Evolutionary conservation across 495 filamentous ascomycete species (phyloP).

Genomic region (Penicillium arizonense): DNA sequence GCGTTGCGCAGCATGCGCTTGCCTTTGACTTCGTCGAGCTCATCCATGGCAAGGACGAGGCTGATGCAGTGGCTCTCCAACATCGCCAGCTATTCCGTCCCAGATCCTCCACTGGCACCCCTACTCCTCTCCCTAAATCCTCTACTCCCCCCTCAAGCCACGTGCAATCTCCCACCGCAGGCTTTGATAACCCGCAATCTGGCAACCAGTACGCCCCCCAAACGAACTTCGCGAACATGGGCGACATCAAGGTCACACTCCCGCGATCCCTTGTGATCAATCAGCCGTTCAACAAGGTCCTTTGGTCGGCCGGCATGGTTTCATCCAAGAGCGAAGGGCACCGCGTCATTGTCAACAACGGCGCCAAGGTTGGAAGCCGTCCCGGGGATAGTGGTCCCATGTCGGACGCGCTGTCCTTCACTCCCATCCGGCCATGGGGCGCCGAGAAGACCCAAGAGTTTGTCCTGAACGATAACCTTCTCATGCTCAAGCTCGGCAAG

Average conservation of each 20-base stretch:
- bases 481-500: constrained; percentile 76
- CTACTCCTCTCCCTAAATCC: constrained; percentile 37
- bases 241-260: constrained; percentile 55
- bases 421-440: constrained; percentile 57
- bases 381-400: constrained; percentile 54
- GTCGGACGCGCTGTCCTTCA: constrained; percentile 60
- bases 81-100: constrained; percentile 58
- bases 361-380: constrained; percentile 63
- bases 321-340: constrained; percentile 64
- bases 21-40: constrained; percentile 78
- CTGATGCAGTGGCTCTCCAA: constrained; percentile 52
- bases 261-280: constrained; percentile 62
- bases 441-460: constrained; percentile 57
- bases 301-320: constrained; percentile 68
- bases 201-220: constrained; percentile 43
- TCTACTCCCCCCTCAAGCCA: constrained; percentile 16
- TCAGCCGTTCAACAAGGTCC: constrained; percentile 59
- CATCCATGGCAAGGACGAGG: constrained; percentile 65
- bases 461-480: constrained; percentile 58
- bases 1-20: constrained; percentile 76
- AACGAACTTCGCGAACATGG: constrained; percentile 49
- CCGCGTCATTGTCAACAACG: constrained; percentile 56
- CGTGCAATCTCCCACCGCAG: constrained; percentile 18
- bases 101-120: constrained; percentile 37
- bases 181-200: constrained; percentile 34